Percentiles rank a stretch among this genome's conserved stretches.
Conservation (phyloP, 495 filamentous ascomycete genomes). For the Neurospora sp. region DNA sequence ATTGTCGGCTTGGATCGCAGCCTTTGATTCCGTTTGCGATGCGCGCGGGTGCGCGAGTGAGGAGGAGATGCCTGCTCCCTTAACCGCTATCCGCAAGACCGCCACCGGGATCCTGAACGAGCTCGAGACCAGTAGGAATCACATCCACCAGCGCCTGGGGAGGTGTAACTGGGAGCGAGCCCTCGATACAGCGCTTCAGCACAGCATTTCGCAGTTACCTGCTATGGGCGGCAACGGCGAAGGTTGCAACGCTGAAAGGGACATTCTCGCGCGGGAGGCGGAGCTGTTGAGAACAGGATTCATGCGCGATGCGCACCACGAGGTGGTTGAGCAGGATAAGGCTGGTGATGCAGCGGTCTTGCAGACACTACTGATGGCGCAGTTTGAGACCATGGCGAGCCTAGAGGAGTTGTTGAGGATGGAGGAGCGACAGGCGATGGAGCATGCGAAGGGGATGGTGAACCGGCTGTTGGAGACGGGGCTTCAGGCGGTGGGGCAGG, state of each 20-base stretch:
- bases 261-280: conserved; percentile 67
- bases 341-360: conserved; percentile 64
- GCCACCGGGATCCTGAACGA: conserved; percentile 82
- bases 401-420: conserved; percentile 72
- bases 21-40: conserved; percentile 78
- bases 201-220: conserved; percentile 67
- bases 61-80: conserved; percentile 50
- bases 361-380: conserved; percentile 74
- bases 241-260: conserved; percentile 47
- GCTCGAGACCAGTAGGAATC: conserved; percentile 77
- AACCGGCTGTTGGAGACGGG: conserved; percentile 68
- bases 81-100: conserved; percentile 72
- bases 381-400: conserved; percentile 81
- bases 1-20: conserved; percentile 83
- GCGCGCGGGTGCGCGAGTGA: conserved; percentile 47
- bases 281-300: conserved; percentile 73
- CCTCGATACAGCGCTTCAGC: conserved; percentile 78
- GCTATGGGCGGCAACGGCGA: conserved; percentile 61
- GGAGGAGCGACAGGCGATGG: conserved; percentile 70
- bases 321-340: conserved; percentile 79
- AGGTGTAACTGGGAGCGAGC: conserved; percentile 78
- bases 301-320: conserved; percentile 68
- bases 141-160: conserved; percentile 72
- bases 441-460: conserved; percentile 70
- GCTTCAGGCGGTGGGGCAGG: conserved; percentile 58